Base-by-base conservation (phyloP, 805 yeast genomes). In the Candida pini region DNA sequence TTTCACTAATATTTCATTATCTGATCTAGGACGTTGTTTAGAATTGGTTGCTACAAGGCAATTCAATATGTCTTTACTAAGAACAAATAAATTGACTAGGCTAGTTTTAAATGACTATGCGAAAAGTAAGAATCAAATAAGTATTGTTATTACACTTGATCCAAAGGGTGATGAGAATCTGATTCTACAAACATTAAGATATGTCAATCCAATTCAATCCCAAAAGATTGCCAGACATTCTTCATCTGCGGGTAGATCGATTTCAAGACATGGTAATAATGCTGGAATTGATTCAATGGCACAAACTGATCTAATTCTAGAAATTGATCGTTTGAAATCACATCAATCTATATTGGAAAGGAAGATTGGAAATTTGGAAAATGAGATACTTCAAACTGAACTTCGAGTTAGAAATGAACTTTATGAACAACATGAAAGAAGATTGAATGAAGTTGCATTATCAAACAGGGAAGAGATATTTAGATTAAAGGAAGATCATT, bases 1-100 rank as follows among this genome's bases (percentile, higher is more conserved):
- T 32, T 62, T 66, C 33, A 69, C 73, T 14, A 73, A 73, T 44
- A 63, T 63, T 27, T 68, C 75, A 8, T 52, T 72, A 33, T 65
- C 73, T 40, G 69, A 71, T 38, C 52, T 75, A 8, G 77, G 78
- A 6, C 64, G 73, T 35, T 64, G 74, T 30, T 48, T 75, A 10
- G 62, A 64, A 28, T 47, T 65, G 35, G 64, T 69, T 49, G 55
- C 57, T 30, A 53, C 60, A 12, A 53, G 57, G 30, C 62, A 52
- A 37, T 56, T 60, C 40, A 62, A 66, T 41, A 60, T 60, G 43
- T 59, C 74, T 6, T 50, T 61, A n/a, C 45, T 73, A 41, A 60
- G 77, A 47, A 65, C 69, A 8, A 66, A 69, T 20, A 72, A 69
- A 43, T 55, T 74, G 13, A 69, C 76, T 3, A 66, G 75, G 43